Percentiles rank a stretch among this genome's conserved stretches.
These are phyloP conservation scores for Globisporangium emineosum DNA, from an alignment of 352 stramenopile species.

Conservation along the genomic window DNA sequence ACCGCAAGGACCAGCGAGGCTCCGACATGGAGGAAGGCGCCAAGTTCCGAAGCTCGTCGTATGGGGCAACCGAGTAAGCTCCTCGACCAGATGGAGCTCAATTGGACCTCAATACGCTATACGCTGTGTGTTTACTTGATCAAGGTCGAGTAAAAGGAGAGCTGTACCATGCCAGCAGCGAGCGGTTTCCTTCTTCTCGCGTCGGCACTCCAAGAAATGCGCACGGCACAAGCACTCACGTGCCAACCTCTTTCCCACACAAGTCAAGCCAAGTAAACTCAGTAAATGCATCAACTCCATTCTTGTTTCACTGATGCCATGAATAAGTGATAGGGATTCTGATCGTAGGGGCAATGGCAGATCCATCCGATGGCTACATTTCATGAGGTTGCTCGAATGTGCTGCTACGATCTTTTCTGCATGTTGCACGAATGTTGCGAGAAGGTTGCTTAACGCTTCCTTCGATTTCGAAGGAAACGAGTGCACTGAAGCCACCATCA, in stretches of 20 bases:
- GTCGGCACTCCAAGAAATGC: neutral
- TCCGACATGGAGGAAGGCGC: constrained; percentile 19
- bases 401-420: neutral
- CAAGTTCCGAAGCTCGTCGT: constrained; percentile 18
- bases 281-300: neutral
- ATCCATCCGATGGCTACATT: constrained; percentile 9
- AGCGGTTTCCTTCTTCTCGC: neutral
- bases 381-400: constrained; percentile 8
- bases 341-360: no score
- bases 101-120: no score
- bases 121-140: neutral
- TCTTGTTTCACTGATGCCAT: neutral
- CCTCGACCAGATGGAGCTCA: no score
- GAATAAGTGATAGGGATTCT: no score
- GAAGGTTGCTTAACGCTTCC: neutral
- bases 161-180: neutral
- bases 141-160: neutral
- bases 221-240: neutral
- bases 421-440: constrained; percentile 14
- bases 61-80: constrained; percentile 18
- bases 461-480: constrained; percentile 8
- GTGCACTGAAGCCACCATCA: neutral
- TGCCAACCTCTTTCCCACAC: neutral
- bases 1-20: constrained; percentile 18
- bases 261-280: neutral